Evolutionary conservation across 257 asterid species (phyloP).

Genomic region (Anisodus acutangulus): DNA sequence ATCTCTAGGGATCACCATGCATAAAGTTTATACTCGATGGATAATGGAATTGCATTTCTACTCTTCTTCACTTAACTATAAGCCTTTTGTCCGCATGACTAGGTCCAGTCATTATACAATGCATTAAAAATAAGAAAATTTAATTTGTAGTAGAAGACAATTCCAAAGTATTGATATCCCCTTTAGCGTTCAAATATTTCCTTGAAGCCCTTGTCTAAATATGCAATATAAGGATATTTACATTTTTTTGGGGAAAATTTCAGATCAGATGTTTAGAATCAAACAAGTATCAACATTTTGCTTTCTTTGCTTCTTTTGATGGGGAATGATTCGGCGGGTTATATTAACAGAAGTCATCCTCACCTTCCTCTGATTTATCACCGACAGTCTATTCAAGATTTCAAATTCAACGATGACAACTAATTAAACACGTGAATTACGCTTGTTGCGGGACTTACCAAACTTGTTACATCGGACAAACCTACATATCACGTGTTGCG

Average conservation of each 20-base stretch:
- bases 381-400: neutral
- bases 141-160: neutral
- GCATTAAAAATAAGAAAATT: neutral
- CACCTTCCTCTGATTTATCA: neutral
- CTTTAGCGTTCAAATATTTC: no score
- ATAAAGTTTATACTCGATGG: neutral
- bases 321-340: neutral
- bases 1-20: neutral
- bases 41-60: neutral
- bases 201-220: neutral
- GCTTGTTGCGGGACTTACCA: neutral
- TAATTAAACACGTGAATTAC: neutral
- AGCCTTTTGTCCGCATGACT: neutral
- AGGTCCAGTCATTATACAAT: neutral
- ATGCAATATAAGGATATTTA: neutral
- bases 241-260: neutral
- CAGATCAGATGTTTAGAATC: neutral
- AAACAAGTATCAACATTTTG: neutral
- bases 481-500: neutral
- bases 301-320: neutral
- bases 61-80: neutral
- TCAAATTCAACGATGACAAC: fast-evolving
- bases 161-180: neutral
- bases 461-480: neutral
- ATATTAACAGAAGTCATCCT: neutral